Base-by-base conservation (phyloP, 2,329 filamentous ascomycete genomes). In the Penicillium sp. region DNA sequence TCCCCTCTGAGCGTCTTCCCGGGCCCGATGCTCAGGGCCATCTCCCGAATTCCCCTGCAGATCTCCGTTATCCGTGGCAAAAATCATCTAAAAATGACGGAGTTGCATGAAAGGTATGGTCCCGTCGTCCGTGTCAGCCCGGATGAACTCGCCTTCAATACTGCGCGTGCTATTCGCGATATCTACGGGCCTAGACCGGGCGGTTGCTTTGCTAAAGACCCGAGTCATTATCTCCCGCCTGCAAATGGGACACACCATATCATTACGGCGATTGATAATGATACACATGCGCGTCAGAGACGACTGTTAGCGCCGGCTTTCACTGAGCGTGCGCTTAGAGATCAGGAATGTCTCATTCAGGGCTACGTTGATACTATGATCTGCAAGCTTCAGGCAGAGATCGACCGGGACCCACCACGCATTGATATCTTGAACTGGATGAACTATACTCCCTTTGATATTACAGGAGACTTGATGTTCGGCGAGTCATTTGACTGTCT, bases 401-500 rank as follows among this genome's bases (percentile, higher is more conserved):
- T 51, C 21, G 45, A 20, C 4, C 37, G 34, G n/a, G 33, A 44
- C 0, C 34, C 24, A 6, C 33, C 49, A 2, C 23, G 32, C 1
- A 53, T 64, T 32, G 63, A 72, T 55, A 61, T 71, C 34, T 61
- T 54, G 20, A 55, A 56, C n/a, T 73, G 67, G 69, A 63, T 65
- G 46, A 67, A 71, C 17, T 74, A 60, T 9, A 67, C 66, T 2
- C 68, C 69, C 2, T 75, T 76, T 42, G 73, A 75, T 51, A 65
- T 75, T 20, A 68, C 71, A 2, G 69, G 71, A 2, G 71, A 75
- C 18, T 52, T 76, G 4, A 67, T 67, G 24, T 74, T 75, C 41
- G 71, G 73, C 2, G 67, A 74, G 42, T 64, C 68, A 5, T 77
- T 77, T 42, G 61, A 65, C 4, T 76, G 71, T 44, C 57, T 78